Evolutionary conservation across 1,139 yeast genomes (phyloP).

Genomic region (Schwanniomyces etchellsii): DNA sequence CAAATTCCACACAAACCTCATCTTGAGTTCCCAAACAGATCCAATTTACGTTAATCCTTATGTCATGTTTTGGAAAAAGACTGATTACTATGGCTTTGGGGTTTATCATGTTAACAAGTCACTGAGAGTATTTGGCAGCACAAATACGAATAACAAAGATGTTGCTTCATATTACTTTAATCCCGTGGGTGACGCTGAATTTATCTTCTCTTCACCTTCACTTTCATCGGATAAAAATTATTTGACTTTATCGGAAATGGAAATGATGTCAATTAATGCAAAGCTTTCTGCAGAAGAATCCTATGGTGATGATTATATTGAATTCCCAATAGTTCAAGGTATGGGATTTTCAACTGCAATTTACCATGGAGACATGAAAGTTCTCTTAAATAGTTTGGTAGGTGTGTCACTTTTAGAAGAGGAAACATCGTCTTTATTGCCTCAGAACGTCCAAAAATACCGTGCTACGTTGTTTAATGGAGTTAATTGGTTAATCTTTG

Average conservation of each 20-base stretch:
- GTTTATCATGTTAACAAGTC: slow-evolving; percentile 57
- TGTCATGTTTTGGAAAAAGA: slow-evolving; percentile 56
- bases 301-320: slow-evolving; percentile 23
- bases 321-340: slow-evolving; percentile 54
- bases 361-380: slow-evolving; percentile 53
- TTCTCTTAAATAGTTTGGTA: slow-evolving; percentile 46
- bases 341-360: slow-evolving; percentile 74
- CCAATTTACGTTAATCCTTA: slow-evolving; percentile 82
- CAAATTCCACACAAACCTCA: slow-evolving; percentile 76
- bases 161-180: slow-evolving; percentile 42
- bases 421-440: slow-evolving; percentile 30
- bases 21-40: slow-evolving; percentile 58
- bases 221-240: slow-evolving; percentile 28
- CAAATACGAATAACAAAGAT: slow-evolving; percentile 20
- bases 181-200: slow-evolving; percentile 47
- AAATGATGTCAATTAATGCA: slow-evolving; percentile 51
- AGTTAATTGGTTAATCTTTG: slow-evolving; percentile 53
- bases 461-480: slow-evolving; percentile 47
- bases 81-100: slow-evolving; percentile 53
- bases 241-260: slow-evolving; percentile 45
- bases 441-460: slow-evolving; percentile 45
- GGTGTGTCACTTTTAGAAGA: slow-evolving; percentile 44
- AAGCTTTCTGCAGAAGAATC: slow-evolving; percentile 37
- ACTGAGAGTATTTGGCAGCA: slow-evolving; percentile 65
- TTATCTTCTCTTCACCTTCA: slow-evolving; percentile 53